Base-by-base conservation (phyloP, 164 flowering plant genomes). In the Vitis labrusca region DNA sequence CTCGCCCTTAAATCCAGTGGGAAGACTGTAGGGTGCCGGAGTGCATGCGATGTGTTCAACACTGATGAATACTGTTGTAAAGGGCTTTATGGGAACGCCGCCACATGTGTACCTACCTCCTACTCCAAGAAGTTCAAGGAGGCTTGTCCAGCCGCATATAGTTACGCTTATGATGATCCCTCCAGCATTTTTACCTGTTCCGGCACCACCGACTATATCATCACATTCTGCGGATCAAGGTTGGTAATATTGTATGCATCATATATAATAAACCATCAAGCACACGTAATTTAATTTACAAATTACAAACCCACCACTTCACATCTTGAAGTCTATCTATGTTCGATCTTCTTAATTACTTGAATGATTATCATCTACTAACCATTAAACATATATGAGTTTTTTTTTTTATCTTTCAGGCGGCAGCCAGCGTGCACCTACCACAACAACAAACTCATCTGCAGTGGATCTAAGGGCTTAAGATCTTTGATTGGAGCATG, bases 141-240 rank as follows among this genome's bases (percentile, higher is more conserved):
- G 1, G 94, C 90, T 1, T 95, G 99, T 63, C 98, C 98, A 0
- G 75, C 87, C 0, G 87, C 98, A 1, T 91, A 91, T 74, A 95
- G 97, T 67, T 95, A 90, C 64, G 99, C 99, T 0, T 93, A 90
- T 58, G 98, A 95, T 73, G 98, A 95, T 72, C 97, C 97, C 1
- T 77, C 85, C 49, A 91, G 98, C 57, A 83, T 95, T 37, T 78
- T 87, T 15, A 95, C 98, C 0, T 95, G 99, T 74, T 50, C 88
- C 1, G 89, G 83, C 1, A 52, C 94, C 1, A 52, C 96, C 0
- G 99, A 95, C 59, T 95, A 93, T 51, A 60, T 87, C 9, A 48
- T 95, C 66, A 63, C 89, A 19, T 95, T 91, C 78, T 95, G 99
- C 81, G 73, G 90, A 0, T 37, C 82, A 67, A 85, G 96, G 99